Base-by-base conservation (phyloP, 768 basidiomycete species). In the Suillus hirtellus region DNA sequence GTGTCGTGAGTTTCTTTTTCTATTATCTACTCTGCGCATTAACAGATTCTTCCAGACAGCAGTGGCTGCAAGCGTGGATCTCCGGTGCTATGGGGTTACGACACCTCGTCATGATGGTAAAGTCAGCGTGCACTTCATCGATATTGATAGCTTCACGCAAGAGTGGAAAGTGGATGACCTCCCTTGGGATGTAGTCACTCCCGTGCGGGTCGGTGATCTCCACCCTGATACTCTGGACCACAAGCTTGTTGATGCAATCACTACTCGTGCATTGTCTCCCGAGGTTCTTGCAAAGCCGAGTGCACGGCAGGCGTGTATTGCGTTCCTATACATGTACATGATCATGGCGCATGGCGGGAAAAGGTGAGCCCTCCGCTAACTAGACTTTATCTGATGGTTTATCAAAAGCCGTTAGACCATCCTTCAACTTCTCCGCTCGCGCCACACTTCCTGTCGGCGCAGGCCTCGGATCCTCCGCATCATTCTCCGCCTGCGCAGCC, bases 321-420 rank as follows among this genome's bases (percentile, higher is more conserved):
- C 94, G 11, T 98, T 97, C 83, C 79, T 99, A 69, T 99, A 99
- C 78, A 80, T 98, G 63, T 97, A 97, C 79, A 90, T 99, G 88
- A 81, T 83, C 44, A 81, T 97, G 72, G 47, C 83, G 46, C 82
- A 80, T 59, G 77, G 77, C 62, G 77, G 78, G 37, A 77, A 80
- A 37, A 82, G 87, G 92, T 92, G 70, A 75, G 84, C 77, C 65
- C 63, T 58, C 46, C 61, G 55, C 40, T 59, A 27, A 38, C 61
- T 62, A 38, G n/a, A 17, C 50, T 37, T 65, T 58, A 53, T 69
- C 64, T 63, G 55, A 64, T 60, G 43, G 59, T 63, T 47, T 63
- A 42, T 50, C 24, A 24, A 42, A 34, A 6, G 44, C 24, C 60
- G 54, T 42, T 65, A 95, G 94, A 62, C 90, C 89, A 11, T 82